Evolutionary conservation across 169 alveolate genomes (phyloP), one percentile per base, ranked within the genome.

Genomic region (Plasmodium inui): DNA sequence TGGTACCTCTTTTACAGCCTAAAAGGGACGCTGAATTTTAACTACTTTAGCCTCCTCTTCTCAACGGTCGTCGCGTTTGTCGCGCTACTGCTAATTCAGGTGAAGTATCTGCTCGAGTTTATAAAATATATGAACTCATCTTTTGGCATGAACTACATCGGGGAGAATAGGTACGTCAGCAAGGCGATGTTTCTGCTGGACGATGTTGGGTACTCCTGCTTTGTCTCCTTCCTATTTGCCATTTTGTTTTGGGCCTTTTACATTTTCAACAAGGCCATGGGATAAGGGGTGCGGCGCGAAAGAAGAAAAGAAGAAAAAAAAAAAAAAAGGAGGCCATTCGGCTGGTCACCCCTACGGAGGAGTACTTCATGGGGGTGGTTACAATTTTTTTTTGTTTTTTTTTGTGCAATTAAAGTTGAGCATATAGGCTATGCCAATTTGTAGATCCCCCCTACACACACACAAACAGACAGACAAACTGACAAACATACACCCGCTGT

Each of bases 1-100:
- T 86, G 93, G 93, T 86, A 86, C 46, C 71, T 86, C n/a, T 74
- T 73, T 86, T 86, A 86, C 46, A 86, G 93, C 46, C 80, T 86
- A 86, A 86, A 76, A 86, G 93, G 85, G 12, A 86, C 93, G n/a
- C 17, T 86, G 34, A 86, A 86, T 50, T 86, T 86, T 78, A 55
- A 86, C 67, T 86, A 86, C 70, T 86, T 86, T 76, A 86, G 93
- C 70, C 81, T 86, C 10, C 81, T 86, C 61, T 86, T 86, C 80
- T 73, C 93, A 32, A 86, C 93, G 41, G 67, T 78, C n/a, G 82
- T 76, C 26, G 93, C 81, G 17, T 34, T 53, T 86, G 71, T 86
- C 26, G 17, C 86, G 46, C 81, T 86, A 34, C 9, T 50, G 39
- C 80, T 86, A 86, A 76, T 86, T 86, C 32, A 74, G 39, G 61